A percentile compares a stretch with the other conserved stretches of the same genome.
These are phyloP conservation scores for Penicillium corylophilum DNA, from an alignment of 2,329 filamentous ascomycete genomes.

Conservation along the genomic window DNA sequence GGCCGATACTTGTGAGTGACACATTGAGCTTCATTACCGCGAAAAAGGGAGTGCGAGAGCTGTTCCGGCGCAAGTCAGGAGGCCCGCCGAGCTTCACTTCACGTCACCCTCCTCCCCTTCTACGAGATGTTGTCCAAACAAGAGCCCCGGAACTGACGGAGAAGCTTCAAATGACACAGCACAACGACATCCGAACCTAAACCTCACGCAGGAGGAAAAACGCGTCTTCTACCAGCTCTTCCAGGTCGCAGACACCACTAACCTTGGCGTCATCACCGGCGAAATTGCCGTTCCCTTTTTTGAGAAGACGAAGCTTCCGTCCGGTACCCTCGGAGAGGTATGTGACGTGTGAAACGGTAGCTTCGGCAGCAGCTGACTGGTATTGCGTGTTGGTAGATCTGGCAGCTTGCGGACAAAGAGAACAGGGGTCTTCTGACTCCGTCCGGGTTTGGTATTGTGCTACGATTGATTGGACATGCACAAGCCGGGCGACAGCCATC, in stretches of 20 bases:
- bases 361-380: conserved; percentile 3
- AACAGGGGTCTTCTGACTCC: conserved; percentile 93
- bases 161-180: conserved; percentile 12
- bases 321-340: conserved; percentile 83
- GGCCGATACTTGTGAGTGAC: conserved; percentile 36
- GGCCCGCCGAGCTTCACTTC: conserved; percentile 20
- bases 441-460: conserved; percentile 85
- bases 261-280: conserved; percentile 89
- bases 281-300: conserved; percentile 97
- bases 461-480: conserved; percentile 92
- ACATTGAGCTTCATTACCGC: not conserved
- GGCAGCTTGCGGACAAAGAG: conserved; percentile 97
- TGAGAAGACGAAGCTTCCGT: conserved; percentile 87
- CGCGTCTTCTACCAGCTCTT: conserved; percentile 91
- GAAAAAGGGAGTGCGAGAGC: not conserved
- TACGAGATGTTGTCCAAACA: not conserved
- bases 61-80: conserved; percentile 25
- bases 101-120: conserved; percentile 10
- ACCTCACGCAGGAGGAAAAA: conserved; percentile 89
- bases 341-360: conserved; percentile 32
- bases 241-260: conserved; percentile 86
- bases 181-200: conserved; percentile 64
- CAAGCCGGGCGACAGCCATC: conserved; percentile 83
- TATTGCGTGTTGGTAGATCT: conserved; percentile 66
- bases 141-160: conserved; percentile 26